phyloP scores from a whole-genome alignment of 1,284 basidiomycete species.

The Trichosporon sp. region DNA sequence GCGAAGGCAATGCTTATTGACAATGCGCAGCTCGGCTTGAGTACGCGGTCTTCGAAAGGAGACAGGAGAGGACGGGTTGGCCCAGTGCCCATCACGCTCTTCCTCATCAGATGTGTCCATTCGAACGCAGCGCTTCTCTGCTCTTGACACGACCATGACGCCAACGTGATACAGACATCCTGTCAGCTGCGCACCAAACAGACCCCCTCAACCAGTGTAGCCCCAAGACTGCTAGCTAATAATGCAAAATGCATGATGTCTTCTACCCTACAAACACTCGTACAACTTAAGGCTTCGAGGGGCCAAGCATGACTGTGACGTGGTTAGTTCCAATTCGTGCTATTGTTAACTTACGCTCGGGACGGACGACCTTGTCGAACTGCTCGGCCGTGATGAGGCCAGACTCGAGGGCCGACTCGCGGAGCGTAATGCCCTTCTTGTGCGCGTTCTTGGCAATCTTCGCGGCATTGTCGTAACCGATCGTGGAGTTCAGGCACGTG shows the following conservation, averaged over 20 bases:
- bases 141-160: no score
- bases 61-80: no score
- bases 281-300: conserved; percentile 5
- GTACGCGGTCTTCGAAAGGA: no score
- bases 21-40: no score
- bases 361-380: conserved; percentile 92
- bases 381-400: conserved; percentile 83
- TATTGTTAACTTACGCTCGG: conserved; percentile 61
- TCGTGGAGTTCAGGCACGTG: conserved; percentile 38
- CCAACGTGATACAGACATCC: no score
- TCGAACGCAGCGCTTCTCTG: no score
- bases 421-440: conserved; percentile 88
- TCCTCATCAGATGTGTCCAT: no score
- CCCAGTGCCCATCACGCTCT: no score
- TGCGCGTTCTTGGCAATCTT: conserved; percentile 99
- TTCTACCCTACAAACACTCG: background rate
- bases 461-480: conserved; percentile 54
- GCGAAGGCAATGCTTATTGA: no score
- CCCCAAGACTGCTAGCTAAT: background rate
- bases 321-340: background rate
- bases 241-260: conserved; percentile 1
- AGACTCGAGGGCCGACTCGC: conserved; percentile 84
- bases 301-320: conserved; percentile 10
- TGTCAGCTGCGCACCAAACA: no score
- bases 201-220: no score